Evolutionary conservation across 2,329 filamentous ascomycete species (phyloP).

Genomic region (Bipolaris bicolor): DNA sequence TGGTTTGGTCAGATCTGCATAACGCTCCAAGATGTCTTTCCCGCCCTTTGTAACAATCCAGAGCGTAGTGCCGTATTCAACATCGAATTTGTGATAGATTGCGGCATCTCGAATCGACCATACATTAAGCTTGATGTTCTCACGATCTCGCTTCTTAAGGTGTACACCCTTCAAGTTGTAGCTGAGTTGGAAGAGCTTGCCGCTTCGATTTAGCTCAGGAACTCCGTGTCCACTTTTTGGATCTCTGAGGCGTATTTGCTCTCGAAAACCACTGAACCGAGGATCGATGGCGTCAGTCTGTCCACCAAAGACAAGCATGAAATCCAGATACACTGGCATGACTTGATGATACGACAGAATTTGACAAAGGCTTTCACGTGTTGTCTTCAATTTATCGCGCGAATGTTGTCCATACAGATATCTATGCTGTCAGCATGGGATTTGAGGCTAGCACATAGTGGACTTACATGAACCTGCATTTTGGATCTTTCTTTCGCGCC

Average conservation of each 20-base stretch:
- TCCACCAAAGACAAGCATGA: constrained; percentile 48
- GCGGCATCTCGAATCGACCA: constrained; percentile 51
- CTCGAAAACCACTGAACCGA: constrained; percentile 48
- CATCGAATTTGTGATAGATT: constrained; percentile 52
- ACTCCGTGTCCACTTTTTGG: constrained; percentile 18
- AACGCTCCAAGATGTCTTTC: constrained; percentile 26
- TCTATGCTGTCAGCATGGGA: constrained; percentile 10
- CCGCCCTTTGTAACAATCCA: constrained; percentile 53
- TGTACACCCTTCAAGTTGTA: constrained; percentile 45
- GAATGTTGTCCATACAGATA: constrained; percentile 25
- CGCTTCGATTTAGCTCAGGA: constrained; percentile 41
- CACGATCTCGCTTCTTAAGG: constrained; percentile 10
- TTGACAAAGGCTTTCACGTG: constrained; percentile 20
- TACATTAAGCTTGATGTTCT: constrained; percentile 19
- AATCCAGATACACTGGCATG: constrained; percentile 51
- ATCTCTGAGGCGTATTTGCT: constrained; percentile 35
- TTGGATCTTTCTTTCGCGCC: constrained; percentile 25
- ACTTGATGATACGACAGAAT: constrained; percentile 47
- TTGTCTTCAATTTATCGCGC: constrained; percentile 24
- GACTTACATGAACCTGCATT: constrained; percentile 32
- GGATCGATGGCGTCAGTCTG: constrained; percentile 40
- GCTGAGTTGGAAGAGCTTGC: constrained; percentile 46
- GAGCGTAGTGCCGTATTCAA: constrained; percentile 42
- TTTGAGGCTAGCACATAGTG: too few species aligned
- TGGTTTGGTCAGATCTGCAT: constrained; percentile 41